Conservation (phyloP, 495 filamentous ascomycete genomes). For the Chlorociboria aeruginascens region DNA sequence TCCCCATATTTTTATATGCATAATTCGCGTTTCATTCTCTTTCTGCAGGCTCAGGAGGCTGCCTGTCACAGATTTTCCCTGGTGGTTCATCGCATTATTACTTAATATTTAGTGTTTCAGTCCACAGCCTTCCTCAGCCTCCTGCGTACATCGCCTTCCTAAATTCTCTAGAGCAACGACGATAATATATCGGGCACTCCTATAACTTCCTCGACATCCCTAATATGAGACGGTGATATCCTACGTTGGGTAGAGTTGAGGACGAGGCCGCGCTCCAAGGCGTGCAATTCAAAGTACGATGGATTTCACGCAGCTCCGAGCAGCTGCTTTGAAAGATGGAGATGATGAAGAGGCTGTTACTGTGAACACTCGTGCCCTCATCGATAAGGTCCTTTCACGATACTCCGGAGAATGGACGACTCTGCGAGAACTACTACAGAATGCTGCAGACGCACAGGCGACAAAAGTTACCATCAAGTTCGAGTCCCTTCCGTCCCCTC, state of each 20-base stretch:
- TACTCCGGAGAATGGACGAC: slow-evolving; percentile 90
- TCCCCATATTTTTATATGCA: too few relatives aligned
- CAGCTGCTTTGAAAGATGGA: slow-evolving; percentile 73
- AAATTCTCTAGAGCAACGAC: background rate
- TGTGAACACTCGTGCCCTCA: slow-evolving; percentile 89
- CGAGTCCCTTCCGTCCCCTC: slow-evolving; percentile 73
- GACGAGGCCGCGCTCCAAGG: background rate
- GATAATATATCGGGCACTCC: background rate
- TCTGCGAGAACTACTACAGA: slow-evolving; percentile 90
- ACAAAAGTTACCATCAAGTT: slow-evolving; percentile 81
- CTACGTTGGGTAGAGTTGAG: background rate
- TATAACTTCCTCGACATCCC: background rate
- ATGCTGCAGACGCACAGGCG: slow-evolving; percentile 90
- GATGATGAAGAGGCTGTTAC: slow-evolving; percentile 96
- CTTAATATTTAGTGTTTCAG: background rate
- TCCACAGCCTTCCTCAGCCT: slow-evolving; percentile 3
- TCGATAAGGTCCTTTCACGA: slow-evolving; percentile 91
- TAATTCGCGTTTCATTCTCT: background rate
- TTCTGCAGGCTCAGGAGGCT: slow-evolving; percentile 3
- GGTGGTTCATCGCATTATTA: background rate
- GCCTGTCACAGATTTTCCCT: background rate
- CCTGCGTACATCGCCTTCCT: background rate
- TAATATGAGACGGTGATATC: background rate
- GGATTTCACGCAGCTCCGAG: slow-evolving; percentile 73
- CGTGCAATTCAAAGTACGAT: slow-evolving; percentile 20